Evolutionary conservation across 257 asterid species (phyloP), one percentile per base, ranked within the genome.

Genomic region (Capsicum baccatum): DNA sequence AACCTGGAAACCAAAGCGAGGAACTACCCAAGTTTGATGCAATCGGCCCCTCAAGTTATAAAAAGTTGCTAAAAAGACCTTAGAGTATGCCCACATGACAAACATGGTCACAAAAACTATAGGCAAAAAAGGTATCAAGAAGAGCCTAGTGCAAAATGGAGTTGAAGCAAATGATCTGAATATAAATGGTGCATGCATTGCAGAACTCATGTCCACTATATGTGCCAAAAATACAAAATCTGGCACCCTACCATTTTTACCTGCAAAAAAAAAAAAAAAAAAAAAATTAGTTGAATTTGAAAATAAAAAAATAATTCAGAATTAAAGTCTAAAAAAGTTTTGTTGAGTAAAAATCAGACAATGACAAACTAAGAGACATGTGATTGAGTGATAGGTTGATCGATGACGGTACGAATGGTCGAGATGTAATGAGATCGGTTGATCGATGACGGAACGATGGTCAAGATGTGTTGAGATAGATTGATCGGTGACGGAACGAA

Each of bases 1-100:
- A 81, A 94, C 99, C 98, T 96, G 98, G 69, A 97, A 97, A 80
- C 99, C 98, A n/a, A 91, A 95, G 5, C 99, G 94, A 21, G 99
- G 99, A 70, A 97, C 97, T 3, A 83, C 87, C 99, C 99, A 97
- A 0, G 97, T 94, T 86, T 97, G 98, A 87, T 95, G 96, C 78
- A 95, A 83, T 63, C 92, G 88, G 17, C 89, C 88, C 85, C 94
- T 91, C 11, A 97, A 94, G 90, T 83, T 88, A 92, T 97, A 97
- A 87, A 83, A 95, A 0, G 94, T 84, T 85, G 78, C 14, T 86
- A 93, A 89, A 90, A 97, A 97, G 16, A 95, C 86, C 86, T 95
- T 97, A 0, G 98, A 93, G 78, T 91, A 94, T 13, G 94, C 96
- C 99, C 99, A 97, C 99, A 97, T 95, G 2, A 89, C 12, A 3